phyloP scores from a whole-genome alignment of 306 rosid species.

The Vachellia collinsii region DNA sequence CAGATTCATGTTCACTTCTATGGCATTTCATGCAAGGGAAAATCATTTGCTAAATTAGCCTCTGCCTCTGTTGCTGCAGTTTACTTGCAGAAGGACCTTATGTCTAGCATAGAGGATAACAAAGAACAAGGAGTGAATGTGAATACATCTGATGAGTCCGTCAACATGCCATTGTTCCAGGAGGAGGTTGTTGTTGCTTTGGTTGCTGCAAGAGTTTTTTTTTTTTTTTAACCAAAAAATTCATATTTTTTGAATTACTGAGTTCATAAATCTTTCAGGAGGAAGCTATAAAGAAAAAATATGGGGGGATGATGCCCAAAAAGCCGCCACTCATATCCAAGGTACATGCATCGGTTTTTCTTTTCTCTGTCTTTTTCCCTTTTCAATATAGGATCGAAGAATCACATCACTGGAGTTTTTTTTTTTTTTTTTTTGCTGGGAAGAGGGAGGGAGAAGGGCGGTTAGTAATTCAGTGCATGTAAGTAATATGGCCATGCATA shows the following conservation, averaged over 20 bases:
- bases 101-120: conserved; percentile 63
- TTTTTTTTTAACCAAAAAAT: not conserved
- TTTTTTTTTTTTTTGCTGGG: too few relatives aligned
- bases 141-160: conserved; percentile 46
- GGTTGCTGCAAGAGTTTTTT: not conserved
- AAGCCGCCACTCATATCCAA: conserved; percentile 90
- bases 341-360: conserved; percentile 45
- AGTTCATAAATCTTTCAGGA: conserved; percentile 60
- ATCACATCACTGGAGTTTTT: not conserved
- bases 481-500: conserved; percentile 18
- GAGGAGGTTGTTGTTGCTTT: conserved; percentile 53
- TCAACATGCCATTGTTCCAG: conserved; percentile 51
- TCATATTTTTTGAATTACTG: conserved; percentile 35
- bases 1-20: conserved; percentile 11
- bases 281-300: conserved; percentile 79
- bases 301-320: conserved; percentile 89
- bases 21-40: conserved; percentile 24
- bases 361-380: not conserved
- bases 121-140: conserved; percentile 55
- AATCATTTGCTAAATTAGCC: conserved; percentile 21
- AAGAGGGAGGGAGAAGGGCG: not conserved
- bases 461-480: not conserved
- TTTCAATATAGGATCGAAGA: not conserved
- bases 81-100: conserved; percentile 44
- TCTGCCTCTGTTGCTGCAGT: conserved; percentile 47